Percentiles rank a stretch among this genome's conserved stretches.
Conservation (phyloP, 495 filamentous ascomycete species). For the Aspergillus campestris region DNA sequence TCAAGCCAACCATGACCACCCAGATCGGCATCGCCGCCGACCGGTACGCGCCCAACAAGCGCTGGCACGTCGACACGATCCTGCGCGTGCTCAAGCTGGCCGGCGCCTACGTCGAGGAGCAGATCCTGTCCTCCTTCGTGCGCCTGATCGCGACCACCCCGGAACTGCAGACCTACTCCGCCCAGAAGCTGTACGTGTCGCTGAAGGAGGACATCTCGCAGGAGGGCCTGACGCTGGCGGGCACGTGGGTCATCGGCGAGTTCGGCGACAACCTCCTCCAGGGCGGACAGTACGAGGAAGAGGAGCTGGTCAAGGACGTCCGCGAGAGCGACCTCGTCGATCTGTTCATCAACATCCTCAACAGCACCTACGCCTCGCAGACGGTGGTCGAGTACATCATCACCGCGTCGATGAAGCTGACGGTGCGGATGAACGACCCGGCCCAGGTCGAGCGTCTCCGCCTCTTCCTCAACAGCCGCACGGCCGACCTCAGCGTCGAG, state of each 20-base stretch:
- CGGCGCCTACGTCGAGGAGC: constrained; percentile 95
- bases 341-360: constrained; percentile 81
- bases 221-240: constrained; percentile 86
- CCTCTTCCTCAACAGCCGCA: constrained; percentile 63
- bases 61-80: constrained; percentile 98
- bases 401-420: constrained; percentile 91
- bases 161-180: constrained; percentile 91
- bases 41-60: constrained; percentile 88
- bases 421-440: constrained; percentile 73
- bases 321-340: constrained; percentile 86
- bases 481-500: constrained; percentile 82
- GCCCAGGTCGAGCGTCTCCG: constrained; percentile 79
- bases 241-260: constrained; percentile 97
- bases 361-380: constrained; percentile 85
- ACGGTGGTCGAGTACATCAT: constrained; percentile 90
- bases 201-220: constrained; percentile 95
- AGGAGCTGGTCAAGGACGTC: constrained; percentile 83
- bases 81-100: constrained; percentile 88
- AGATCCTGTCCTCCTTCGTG: constrained; percentile 93
- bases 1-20: constrained; percentile 94
- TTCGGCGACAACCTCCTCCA: constrained; percentile 82
- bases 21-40: constrained; percentile 97
- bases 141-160: constrained; percentile 90
- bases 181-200: constrained; percentile 83
- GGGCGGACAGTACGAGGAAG: constrained; percentile 91